A percentile compares a stretch with the other conserved stretches of the same genome.
These are phyloP conservation scores for Pseudomonodictys pantanalensis DNA, from an alignment of 495 filamentous ascomycete species.

Conservation along the genomic window DNA sequence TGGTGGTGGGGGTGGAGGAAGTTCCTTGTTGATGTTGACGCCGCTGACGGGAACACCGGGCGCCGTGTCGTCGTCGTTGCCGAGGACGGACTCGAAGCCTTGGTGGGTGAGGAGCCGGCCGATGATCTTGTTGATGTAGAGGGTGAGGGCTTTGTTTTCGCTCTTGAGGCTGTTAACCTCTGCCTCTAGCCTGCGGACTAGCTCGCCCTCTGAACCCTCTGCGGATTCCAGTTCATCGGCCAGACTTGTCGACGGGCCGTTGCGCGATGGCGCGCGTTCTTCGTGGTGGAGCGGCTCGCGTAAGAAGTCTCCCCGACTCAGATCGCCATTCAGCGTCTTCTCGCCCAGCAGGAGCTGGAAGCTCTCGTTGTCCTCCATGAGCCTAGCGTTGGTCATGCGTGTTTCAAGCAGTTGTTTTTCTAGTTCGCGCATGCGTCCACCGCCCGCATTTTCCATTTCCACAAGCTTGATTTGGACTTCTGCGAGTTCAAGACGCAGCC, in stretches of 20 bases:
- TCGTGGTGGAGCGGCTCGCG: conserved; percentile 37
- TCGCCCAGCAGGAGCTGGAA: conserved; percentile 92
- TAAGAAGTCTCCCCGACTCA: conserved; percentile 82
- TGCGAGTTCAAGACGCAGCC: conserved; percentile 82
- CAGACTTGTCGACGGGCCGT: conserved; percentile 53
- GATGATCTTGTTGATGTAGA: conserved; percentile 98
- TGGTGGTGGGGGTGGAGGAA: conserved; percentile 74
- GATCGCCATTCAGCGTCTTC: conserved; percentile 91
- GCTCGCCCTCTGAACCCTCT: conserved; percentile 24
- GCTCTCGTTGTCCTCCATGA: conserved; percentile 98
- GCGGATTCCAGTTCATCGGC: conserved; percentile 82
- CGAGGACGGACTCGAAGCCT: conserved; percentile 88
- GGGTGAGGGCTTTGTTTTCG: conserved; percentile 91
- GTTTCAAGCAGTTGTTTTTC: conserved; percentile 85
- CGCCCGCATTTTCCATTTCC: conserved; percentile 88
- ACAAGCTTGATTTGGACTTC: conserved; percentile 94
- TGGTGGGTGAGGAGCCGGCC: conserved; percentile 89
- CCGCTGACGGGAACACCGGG: conserved; percentile 34
- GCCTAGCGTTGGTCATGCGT: conserved; percentile 85
- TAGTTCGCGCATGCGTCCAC: conserved; percentile 76
- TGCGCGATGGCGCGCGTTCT: conserved; percentile 34
- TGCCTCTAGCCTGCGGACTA: conserved; percentile 59
- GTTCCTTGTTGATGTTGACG: conserved; percentile 70
- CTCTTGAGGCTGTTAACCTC: conserved; percentile 83
- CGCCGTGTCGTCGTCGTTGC: conserved; percentile 64